Conservation (phyloP, 352 stramenopile genomes). For the Globisporangium paroecandrum region DNA sequence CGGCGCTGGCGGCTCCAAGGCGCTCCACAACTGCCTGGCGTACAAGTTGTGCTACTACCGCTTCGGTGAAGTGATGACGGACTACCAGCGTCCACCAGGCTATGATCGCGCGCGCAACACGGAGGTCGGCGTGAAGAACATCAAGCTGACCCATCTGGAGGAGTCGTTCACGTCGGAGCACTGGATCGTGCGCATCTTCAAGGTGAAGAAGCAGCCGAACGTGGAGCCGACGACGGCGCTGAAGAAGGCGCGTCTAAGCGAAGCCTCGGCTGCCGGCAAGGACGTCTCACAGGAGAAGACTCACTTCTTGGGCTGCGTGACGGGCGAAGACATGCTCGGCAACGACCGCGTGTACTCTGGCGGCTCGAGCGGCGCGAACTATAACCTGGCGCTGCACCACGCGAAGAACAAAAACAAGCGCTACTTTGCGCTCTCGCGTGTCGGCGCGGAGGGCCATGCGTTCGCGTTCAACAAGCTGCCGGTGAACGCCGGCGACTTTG, state of each 20-base stretch:
- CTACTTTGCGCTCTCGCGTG: conserved; percentile 86
- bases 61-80: conserved; percentile 87
- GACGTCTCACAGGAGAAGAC: conserved; percentile 75
- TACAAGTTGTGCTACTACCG: conserved; percentile 95
- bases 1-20: conserved; percentile 74
- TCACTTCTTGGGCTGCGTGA: conserved; percentile 82
- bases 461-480: conserved; percentile 89
- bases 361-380: conserved; percentile 86
- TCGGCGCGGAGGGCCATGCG: conserved; percentile 77
- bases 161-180: conserved; percentile 94
- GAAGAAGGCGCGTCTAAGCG: conserved; percentile 57
- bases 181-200: conserved; percentile 95
- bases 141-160: conserved; percentile 88
- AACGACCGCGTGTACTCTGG: conserved; percentile 88
- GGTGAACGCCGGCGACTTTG: conserved; percentile 56
- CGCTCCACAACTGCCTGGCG: conserved; percentile 88
- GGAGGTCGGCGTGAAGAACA: conserved; percentile 89
- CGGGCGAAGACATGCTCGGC: conserved; percentile 77
- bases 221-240: conserved; percentile 71
- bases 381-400: conserved; percentile 84
- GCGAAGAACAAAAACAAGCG: conserved; percentile 78
- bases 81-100: conserved; percentile 75
- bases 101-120: conserved; percentile 87
- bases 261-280: conserved; percentile 39
- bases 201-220: conserved; percentile 88